Base-by-base conservation (phyloP, 352 stramenopile species). In the Elongisporangium senticosum region DNA sequence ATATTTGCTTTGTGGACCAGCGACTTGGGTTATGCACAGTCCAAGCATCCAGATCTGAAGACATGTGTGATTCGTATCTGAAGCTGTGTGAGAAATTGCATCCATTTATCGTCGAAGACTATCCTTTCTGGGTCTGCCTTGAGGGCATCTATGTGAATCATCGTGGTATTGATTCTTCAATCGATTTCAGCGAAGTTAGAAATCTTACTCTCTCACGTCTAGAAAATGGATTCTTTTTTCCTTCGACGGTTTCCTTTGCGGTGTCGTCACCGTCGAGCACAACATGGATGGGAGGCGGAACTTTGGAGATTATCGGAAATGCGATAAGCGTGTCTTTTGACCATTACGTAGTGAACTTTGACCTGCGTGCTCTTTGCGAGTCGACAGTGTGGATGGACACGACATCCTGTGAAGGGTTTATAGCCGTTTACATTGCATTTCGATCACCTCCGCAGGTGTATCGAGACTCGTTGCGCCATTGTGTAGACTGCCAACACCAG, bases 11-110 rank as follows among this genome's bases (percentile, higher is more conserved):
- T 37, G 53, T 63, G 3, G 77, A 84, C 21, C 54, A 77, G 19
- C 55, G 55, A 10, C 72, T 81, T 49, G 74, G 74, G 15, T 58
- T 86, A 48, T 84, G 74, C 43, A 83, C 74, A n/a, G 50, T 86
- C 10, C 67, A 70, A 11, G 63, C 66, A 37, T 39, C 40, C 40
- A 56, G 48, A 13, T 57, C 56, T 7, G 64, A 81, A 4, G 57
- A 62, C 47, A 72, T 83, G 1, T 69, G 65, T 47, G 24, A 26
- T n/a, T 75, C 74, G 49, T 86, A 83, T 20, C 60, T 75, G 54
- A 43, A 49, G n/a, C 48, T 86, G 48, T 76, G 64, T 24, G 61
- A 62, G 11, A 55, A 54, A 26, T 37, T 84, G 28, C 40, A 65
- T 21, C 26, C 26, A 37, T 86, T 86, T 47, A 64, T 53, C 22